These are phyloP conservation scores for Leccinum angustisporum DNA, from an alignment of 1,284 basidiomycete genomes.

Conservation along the genomic window DNA sequence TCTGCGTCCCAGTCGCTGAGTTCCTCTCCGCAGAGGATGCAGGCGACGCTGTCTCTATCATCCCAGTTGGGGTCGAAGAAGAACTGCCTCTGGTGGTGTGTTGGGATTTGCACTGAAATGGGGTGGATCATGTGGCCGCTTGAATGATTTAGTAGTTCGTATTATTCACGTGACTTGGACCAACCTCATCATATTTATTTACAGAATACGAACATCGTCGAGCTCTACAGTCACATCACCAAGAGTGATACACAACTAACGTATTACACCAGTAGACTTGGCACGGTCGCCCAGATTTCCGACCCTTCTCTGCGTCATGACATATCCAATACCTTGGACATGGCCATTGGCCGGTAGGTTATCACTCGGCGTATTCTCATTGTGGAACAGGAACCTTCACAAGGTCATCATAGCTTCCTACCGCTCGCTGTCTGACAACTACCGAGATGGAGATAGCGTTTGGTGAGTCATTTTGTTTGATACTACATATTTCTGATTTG, in stretches of 20 bases:
- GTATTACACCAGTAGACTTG: conserved; percentile 40
- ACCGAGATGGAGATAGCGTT: conserved; percentile 35
- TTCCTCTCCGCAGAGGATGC: too few species aligned
- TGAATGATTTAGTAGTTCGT: too few species aligned
- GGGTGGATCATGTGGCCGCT: too few species aligned
- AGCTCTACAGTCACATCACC: conserved; percentile 35
- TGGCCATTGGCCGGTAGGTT: conserved; percentile 33
- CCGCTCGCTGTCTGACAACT: conserved; percentile 38
- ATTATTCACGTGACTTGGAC: too few species aligned
- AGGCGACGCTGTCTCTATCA: too few species aligned
- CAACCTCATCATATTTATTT: not conserved
- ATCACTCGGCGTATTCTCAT: not conserved
- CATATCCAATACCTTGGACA: conserved; percentile 28
- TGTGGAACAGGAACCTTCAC: conserved; percentile 32
- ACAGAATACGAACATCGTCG: conserved; percentile 40
- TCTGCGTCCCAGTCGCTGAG: too few species aligned
- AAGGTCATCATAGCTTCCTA: conserved; percentile 36
- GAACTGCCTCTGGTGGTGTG: too few species aligned
- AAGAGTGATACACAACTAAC: conserved; percentile 34
- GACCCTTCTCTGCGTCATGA: conserved; percentile 10
- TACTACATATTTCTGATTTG: not conserved
- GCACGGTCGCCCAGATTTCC: conserved; percentile 28
- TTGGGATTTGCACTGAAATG: too few species aligned
- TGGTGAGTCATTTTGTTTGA: conserved; percentile 20
- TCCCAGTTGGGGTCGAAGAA: too few species aligned